phyloP scores from a whole-genome alignment of 805 yeast species.

The Kodamaea sagamina region DNA sequence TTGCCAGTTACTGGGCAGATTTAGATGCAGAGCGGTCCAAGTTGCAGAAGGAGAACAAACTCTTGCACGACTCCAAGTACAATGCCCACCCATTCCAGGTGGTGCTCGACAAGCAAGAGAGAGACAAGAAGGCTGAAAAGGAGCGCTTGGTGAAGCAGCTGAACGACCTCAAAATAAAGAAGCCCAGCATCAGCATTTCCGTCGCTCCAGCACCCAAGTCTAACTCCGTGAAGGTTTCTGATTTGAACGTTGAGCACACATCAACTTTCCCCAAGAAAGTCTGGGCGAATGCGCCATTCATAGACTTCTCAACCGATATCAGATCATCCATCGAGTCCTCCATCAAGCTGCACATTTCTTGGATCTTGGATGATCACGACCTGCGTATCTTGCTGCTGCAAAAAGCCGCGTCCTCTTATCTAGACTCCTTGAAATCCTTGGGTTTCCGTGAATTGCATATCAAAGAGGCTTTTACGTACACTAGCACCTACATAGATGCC shows the following conservation, averaged over 20 bases:
- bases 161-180: slow-evolving; percentile 52
- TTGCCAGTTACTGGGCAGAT: slow-evolving; percentile 74
- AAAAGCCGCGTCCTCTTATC: slow-evolving; percentile 1
- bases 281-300: slow-evolving; percentile 70
- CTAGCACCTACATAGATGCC: slow-evolving; percentile 50
- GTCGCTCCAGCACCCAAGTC: slow-evolving; percentile 1
- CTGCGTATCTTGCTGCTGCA: not conserved
- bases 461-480: slow-evolving; percentile 67
- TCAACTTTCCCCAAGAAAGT: slow-evolving; percentile 51
- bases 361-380: slow-evolving; percentile 42
- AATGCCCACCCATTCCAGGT: slow-evolving; percentile 77
- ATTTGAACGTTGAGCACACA: slow-evolving; percentile 6
- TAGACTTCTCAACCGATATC: slow-evolving; percentile 66
- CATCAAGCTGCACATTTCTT: slow-evolving; percentile 56
- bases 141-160: slow-evolving; percentile 48
- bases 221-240: slow-evolving; percentile 2
- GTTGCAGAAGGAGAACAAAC: slow-evolving; percentile 47
- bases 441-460: slow-evolving; percentile 76
- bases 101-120: slow-evolving; percentile 56
- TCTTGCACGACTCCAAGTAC: slow-evolving; percentile 54
- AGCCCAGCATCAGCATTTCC: slow-evolving; percentile 47
- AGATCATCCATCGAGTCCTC: slow-evolving; percentile 64
- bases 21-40: slow-evolving; percentile 62
- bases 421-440: slow-evolving; percentile 27
- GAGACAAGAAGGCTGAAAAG: slow-evolving; percentile 43